Evolutionary conservation across 441 rosid genomes (phyloP), one percentile per base, ranked within the genome.

Genomic region (Pelargonium cotyledonis): DNA sequence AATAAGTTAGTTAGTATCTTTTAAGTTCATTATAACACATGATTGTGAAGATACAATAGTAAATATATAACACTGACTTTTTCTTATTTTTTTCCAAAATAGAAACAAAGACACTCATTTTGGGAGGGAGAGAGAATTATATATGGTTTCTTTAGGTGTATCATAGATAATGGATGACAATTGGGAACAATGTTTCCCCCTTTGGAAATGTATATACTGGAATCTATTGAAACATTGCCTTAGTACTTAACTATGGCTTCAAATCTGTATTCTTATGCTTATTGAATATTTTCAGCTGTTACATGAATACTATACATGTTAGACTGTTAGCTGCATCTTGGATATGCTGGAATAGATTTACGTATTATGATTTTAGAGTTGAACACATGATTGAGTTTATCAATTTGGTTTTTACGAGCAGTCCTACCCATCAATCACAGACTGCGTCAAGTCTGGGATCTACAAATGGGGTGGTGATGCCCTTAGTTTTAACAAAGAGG

Each of bases 401-500:
- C 64, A 31, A 57, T 69, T 53, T 14, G 66, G 41, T 65, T 44
- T 51, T 78, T 77, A 70, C 62, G 75, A 85, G 86, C 84, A 93
- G 98, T 85, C 89, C 6, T 93, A 88, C 75, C 97, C 98, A 1
- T 69, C 76, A 18, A 85, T 88, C 63, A 93, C 97, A 2, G 97
- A 93, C 65, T 91, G 87, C 76, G 79, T 93, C 35, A 91, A 85
- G 74, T 91, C 98, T 0, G 74, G 90, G 18, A 82, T 93, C 0
- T 85, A 85, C 73, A 83, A 76, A 70, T 93, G 98, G 98, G 95
- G 80, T 0, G 98, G 98, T 16, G 98, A 93, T 81, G 98, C 98
- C 8, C 72, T 15, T n/a, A 47, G 70, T 16, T 93, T 81, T 69
- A 70, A 70, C 19, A 77, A 78, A 71, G 82, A 71, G 3, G 93